Percentiles rank a stretch among this genome's conserved stretches.
phyloP scores from a whole-genome alignment of 495 filamentous ascomycete genomes.

The Lasiosphaeris hirsuta region DNA sequence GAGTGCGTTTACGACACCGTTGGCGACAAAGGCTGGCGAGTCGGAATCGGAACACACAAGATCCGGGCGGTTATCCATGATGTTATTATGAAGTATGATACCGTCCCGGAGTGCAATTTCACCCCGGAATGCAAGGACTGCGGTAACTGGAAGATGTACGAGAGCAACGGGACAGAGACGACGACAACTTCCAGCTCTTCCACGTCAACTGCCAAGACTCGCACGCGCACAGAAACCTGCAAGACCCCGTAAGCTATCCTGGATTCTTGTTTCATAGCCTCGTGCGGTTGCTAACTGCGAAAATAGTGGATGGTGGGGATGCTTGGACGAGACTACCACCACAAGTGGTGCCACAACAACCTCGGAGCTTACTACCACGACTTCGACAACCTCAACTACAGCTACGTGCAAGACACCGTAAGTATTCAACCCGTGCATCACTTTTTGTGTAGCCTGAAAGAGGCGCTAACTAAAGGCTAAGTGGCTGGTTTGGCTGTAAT shows the following conservation, averaged over 20 bases:
- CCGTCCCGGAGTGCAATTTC: constrained; percentile 66
- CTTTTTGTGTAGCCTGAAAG: no score
- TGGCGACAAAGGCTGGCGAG: constrained; percentile 82
- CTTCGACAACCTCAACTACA: constrained; percentile 43
- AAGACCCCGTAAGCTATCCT: constrained; percentile 59
- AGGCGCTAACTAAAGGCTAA: constrained; percentile 31
- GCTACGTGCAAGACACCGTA: constrained; percentile 57
- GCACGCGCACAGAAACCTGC: constrained; percentile 77
- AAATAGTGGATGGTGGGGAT: constrained; percentile 67
- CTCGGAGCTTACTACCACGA: constrained; percentile 41
- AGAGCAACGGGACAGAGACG: constrained; percentile 77
- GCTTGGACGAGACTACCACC: constrained; percentile 60
- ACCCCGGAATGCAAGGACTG: constrained; percentile 85
- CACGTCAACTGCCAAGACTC: constrained; percentile 55
- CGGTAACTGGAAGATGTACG: constrained; percentile 88
- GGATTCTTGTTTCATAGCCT: background rate
- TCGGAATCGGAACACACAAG: constrained; percentile 78
- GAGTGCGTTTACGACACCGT: constrained; percentile 93
- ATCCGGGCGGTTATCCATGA: constrained; percentile 81
- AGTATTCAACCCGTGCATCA: background rate
- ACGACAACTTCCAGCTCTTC: constrained; percentile 60
- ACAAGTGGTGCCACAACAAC: constrained; percentile 41
- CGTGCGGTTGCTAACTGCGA: constrained; percentile 11
- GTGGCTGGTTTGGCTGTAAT: constrained; percentile 68
- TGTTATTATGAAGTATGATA: constrained; percentile 77